Conservation (phyloP, 257 asterid species). For the Forsythia viridissima region DNA sequence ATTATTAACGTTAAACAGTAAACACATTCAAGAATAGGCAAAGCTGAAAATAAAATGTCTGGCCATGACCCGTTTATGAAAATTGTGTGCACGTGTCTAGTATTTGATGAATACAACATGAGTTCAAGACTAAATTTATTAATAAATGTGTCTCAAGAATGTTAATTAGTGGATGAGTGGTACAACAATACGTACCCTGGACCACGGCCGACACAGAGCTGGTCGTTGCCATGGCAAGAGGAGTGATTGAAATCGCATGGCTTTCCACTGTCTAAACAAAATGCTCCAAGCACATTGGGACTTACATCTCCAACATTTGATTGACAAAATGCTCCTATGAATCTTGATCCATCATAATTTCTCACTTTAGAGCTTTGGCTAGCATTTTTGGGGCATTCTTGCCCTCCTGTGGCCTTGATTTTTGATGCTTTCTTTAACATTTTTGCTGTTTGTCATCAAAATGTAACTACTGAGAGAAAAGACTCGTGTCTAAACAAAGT, state of each 20-base stretch:
- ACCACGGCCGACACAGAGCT: slow-evolving; percentile 65
- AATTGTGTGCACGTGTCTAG: not conserved
- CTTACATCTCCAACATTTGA: slow-evolving; percentile 72
- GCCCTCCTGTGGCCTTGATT: slow-evolving; percentile 53
- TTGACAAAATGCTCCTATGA: slow-evolving; percentile 68
- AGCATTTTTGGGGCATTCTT: slow-evolving; percentile 36
- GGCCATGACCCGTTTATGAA: not conserved
- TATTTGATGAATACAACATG: not conserved
- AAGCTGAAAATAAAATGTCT: not conserved
- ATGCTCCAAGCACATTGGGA: slow-evolving; percentile 64
- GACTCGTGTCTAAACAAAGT: not conserved
- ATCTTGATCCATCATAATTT: slow-evolving; percentile 37
- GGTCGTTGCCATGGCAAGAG: slow-evolving; percentile 59
- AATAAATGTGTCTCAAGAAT: not conserved
- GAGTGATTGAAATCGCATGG: slow-evolving; percentile 68
- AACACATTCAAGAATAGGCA: not conserved
- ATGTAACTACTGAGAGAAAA: not conserved
- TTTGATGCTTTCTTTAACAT: slow-evolving; percentile 31
- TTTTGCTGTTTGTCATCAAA: not conserved
- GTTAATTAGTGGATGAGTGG: not conserved
- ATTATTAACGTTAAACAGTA: not conserved
- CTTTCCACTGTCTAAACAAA: slow-evolving; percentile 57
- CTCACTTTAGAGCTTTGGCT: slow-evolving; percentile 58
- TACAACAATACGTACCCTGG: slow-evolving; percentile 45
- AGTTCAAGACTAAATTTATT: too few species aligned